These are phyloP conservation scores for Canavalia gladiata DNA, from an alignment of 306 rosid genomes.

Conservation along the genomic window DNA sequence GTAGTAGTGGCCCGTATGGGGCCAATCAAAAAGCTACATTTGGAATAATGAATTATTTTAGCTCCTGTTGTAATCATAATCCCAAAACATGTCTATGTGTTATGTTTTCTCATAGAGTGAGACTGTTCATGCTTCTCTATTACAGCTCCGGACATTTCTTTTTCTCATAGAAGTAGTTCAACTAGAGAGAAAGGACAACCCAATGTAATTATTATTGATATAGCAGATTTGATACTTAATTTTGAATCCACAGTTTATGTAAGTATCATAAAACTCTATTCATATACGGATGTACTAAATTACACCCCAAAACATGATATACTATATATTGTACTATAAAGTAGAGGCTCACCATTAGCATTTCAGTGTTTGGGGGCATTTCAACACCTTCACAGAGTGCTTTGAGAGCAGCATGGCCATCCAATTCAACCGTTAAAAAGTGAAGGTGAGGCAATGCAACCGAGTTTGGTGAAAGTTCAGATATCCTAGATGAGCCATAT, in stretches of 20 bases:
- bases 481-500: constrained; percentile 55
- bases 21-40: constrained; percentile 1
- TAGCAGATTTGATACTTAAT: background rate
- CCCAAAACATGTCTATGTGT: background rate
- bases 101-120: background rate
- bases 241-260: background rate
- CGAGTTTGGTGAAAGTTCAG: constrained; percentile 48
- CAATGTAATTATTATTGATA: background rate
- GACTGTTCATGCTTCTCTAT: background rate
- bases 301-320: constrained; percentile 19
- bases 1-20: background rate
- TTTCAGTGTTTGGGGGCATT: constrained; percentile 49
- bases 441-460: constrained; percentile 61
- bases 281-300: background rate
- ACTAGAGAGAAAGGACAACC: background rate
- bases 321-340: background rate
- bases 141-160: background rate
- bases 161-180: background rate
- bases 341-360: constrained; percentile 53
- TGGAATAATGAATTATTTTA: background rate
- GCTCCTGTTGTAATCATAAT: background rate
- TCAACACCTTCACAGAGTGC: constrained; percentile 71
- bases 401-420: constrained; percentile 49
- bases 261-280: background rate
- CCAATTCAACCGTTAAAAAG: constrained; percentile 63